These are phyloP conservation scores for Monilinia aucupariae DNA, from an alignment of 2,329 filamentous ascomycete genomes.

Conservation along the genomic window DNA sequence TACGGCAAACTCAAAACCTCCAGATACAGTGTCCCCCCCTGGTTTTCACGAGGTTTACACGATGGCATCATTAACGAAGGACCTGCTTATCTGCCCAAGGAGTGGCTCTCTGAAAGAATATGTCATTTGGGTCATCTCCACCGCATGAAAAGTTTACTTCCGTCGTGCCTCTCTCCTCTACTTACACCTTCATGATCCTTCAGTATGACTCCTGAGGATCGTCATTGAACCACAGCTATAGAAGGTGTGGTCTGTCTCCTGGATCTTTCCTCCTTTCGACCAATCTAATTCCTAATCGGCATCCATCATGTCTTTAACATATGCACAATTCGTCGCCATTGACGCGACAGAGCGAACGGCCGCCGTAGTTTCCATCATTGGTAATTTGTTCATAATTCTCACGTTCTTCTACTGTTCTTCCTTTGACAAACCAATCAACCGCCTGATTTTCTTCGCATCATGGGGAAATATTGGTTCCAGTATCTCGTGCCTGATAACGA, in stretches of 20 bases:
- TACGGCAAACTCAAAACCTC: not conserved
- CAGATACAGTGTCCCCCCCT: not conserved
- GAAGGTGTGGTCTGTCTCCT: conserved; percentile 4
- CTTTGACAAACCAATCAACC: conserved; percentile 54
- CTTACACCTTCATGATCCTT: not conserved
- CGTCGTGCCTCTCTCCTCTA: not conserved
- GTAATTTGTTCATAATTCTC: conserved; percentile 47
- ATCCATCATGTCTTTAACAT: conserved; percentile 2
- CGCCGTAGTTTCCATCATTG: conserved; percentile 47
- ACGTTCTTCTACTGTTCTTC: conserved; percentile 45
- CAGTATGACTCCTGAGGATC: conserved; percentile 7
- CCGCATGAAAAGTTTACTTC: not conserved
- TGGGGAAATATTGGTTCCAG: conserved; percentile 53
- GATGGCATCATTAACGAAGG: not conserved
- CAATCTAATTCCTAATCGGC: not conserved
- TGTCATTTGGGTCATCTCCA: conserved; percentile 1
- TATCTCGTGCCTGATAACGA: conserved; percentile 50
- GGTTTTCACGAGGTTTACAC: not conserved
- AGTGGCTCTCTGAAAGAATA: not conserved
- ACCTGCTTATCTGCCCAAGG: not conserved
- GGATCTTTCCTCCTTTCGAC: not conserved
- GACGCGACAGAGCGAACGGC: conserved; percentile 32
- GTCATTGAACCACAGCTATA: conserved; percentile 4
- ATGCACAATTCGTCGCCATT: conserved; percentile 10
- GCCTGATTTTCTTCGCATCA: conserved; percentile 53